Evolutionary conservation across 164 flowering plant species (phyloP).

Genomic region (Aristolochia californica): DNA sequence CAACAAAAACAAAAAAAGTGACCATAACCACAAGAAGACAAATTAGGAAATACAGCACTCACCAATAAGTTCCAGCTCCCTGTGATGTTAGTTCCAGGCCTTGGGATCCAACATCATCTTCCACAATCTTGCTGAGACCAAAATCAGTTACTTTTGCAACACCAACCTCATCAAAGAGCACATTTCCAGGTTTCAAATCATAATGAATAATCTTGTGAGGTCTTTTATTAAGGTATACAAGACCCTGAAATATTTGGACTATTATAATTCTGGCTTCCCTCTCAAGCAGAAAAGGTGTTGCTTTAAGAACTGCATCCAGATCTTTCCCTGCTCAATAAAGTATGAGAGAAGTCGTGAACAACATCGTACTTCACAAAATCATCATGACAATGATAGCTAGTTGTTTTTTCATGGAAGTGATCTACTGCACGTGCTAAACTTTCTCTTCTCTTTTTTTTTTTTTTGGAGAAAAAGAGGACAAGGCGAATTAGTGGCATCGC

Average conservation of each 20-base stretch:
- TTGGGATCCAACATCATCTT: constrained; percentile 95
- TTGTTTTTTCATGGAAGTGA: too few relatives aligned
- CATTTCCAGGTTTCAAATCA: constrained; percentile 98
- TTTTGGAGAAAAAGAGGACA: too few relatives aligned
- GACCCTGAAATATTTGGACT: constrained; percentile 94
- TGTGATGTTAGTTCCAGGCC: constrained; percentile 99
- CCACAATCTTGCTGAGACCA: constrained; percentile 98
- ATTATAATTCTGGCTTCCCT: constrained; percentile 87
- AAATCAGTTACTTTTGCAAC: constrained; percentile 98
- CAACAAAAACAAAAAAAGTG: neutral
- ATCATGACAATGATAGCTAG: too few relatives aligned
- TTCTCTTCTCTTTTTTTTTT: too few relatives aligned
- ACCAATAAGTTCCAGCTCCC: constrained; percentile 99
- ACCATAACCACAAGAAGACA: constrained; percentile 3
- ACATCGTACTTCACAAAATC: neutral
- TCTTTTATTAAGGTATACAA: constrained; percentile 88
- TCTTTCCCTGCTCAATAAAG: constrained; percentile 63
- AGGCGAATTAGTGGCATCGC: too few relatives aligned
- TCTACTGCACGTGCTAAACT: too few relatives aligned
- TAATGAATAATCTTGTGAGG: constrained; percentile 88
- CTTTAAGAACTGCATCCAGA: constrained; percentile 94
- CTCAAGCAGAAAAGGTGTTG: constrained; percentile 80
- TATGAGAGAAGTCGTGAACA: neutral
- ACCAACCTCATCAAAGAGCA: constrained; percentile 88
- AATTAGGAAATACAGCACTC: too few relatives aligned